Evolutionary conservation across 2,329 filamentous ascomycete species (phyloP).

Genomic region (Ascochyta pisi): DNA sequence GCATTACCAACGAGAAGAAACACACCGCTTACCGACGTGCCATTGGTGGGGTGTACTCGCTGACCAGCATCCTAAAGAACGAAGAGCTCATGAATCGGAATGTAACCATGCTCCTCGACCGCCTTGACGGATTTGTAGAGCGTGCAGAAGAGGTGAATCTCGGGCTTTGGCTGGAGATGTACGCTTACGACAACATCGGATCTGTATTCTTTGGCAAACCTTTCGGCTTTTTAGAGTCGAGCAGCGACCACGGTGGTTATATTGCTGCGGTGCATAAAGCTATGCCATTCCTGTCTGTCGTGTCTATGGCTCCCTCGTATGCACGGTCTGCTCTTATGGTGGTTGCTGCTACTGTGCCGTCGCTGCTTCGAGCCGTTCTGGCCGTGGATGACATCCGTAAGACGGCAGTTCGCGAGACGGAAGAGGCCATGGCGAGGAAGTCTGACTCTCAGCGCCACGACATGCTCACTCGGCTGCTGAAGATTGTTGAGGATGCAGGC

Average conservation of each 20-base stretch:
- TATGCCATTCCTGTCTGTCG: slow-evolving; percentile 33
- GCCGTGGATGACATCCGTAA: slow-evolving; percentile 26
- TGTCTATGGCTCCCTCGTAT: slow-evolving; percentile 21
- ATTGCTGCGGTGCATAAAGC: slow-evolving; percentile 45
- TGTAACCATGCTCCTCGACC: slow-evolving; percentile 27
- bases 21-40: slow-evolving; percentile 10
- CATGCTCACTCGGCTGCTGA: slow-evolving; percentile 39
- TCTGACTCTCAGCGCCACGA: slow-evolving; percentile 32
- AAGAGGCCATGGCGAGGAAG: slow-evolving; percentile 15
- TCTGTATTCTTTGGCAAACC: slow-evolving; percentile 32
- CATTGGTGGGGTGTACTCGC: slow-evolving; percentile 43
- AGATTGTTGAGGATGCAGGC: slow-evolving; percentile 29
- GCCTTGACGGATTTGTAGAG: slow-evolving; percentile 29
- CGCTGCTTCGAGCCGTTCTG: slow-evolving; percentile 31
- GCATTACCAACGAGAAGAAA: slow-evolving; percentile 14
- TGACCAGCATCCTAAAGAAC: slow-evolving; percentile 50
- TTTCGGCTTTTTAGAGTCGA: slow-evolving; percentile 29
- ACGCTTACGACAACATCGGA: slow-evolving; percentile 27
- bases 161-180: slow-evolving; percentile 39
- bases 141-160: slow-evolving; percentile 28
- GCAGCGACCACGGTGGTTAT: slow-evolving; percentile 27
- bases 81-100: slow-evolving; percentile 34
- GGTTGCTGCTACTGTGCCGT: slow-evolving; percentile 23
- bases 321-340: slow-evolving; percentile 17
- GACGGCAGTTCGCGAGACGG: slow-evolving; percentile 25